These are phyloP conservation scores for Trichoderma guizhouense DNA, from an alignment of 2,329 filamentous ascomycete genomes.

Conservation along the genomic window DNA sequence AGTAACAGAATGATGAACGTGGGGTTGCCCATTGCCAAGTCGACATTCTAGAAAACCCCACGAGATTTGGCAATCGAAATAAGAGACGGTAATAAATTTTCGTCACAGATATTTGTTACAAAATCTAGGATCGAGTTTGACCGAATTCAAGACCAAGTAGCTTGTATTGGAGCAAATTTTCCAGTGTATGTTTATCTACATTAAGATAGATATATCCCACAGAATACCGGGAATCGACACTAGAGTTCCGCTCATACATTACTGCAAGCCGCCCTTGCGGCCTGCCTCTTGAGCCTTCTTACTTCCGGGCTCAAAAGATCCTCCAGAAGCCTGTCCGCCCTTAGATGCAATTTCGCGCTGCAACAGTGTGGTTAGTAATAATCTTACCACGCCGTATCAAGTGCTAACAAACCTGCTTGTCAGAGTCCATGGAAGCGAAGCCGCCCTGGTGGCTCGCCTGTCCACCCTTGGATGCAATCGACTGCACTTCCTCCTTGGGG, in stretches of 20 bases:
- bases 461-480: slow-evolving; percentile 42
- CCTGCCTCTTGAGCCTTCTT: slow-evolving; percentile 52
- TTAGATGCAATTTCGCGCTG: slow-evolving; percentile 53
- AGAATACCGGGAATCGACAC: background rate
- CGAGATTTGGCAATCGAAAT: background rate
- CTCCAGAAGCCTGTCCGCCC: slow-evolving; percentile 51
- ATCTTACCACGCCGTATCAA: background rate
- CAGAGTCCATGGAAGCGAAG: slow-evolving; percentile 41
- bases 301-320: slow-evolving; percentile 52
- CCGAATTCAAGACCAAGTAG: background rate
- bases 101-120: no score
- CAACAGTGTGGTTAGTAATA: background rate
- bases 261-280: slow-evolving; percentile 44
- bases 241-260: background rate
- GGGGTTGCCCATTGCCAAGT: background rate
- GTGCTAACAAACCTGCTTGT: slow-evolving; percentile 36
- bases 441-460: slow-evolving; percentile 37
- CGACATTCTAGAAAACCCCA: background rate
- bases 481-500: slow-evolving; percentile 42
- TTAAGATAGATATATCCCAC: background rate
- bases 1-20: background rate
- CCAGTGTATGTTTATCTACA: background rate
- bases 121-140: no score
- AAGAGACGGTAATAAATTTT: no score
- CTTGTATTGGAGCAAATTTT: background rate